These are phyloP conservation scores for Solanum clarkiae DNA, from an alignment of 257 asterid genomes.

Conservation along the genomic window DNA sequence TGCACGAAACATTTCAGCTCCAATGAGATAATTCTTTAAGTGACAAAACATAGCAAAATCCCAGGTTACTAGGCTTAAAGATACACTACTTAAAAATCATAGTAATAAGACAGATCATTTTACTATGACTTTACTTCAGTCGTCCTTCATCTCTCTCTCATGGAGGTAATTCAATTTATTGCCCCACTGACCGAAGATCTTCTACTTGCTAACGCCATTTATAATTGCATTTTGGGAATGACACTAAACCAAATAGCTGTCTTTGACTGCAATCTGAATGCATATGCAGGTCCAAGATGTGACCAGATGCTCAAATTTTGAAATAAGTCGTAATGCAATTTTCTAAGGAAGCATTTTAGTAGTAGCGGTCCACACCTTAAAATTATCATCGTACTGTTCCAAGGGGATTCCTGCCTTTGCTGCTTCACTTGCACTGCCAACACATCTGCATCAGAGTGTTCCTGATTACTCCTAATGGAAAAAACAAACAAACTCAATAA, in stretches of 20 bases:
- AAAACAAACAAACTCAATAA: background rate
- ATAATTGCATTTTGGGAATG: background rate
- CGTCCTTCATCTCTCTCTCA: background rate
- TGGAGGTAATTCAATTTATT: background rate
- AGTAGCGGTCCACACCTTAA: slow-evolving; percentile 22
- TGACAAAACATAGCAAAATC: background rate
- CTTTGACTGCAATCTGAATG: background rate
- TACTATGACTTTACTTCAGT: background rate
- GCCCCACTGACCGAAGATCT: background rate
- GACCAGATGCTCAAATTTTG: background rate
- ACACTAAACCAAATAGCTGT: background rate
- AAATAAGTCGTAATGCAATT: background rate
- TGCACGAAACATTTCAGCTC: background rate
- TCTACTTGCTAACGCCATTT: background rate
- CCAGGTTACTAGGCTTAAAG: background rate
- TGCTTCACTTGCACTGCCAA: slow-evolving; percentile 74
- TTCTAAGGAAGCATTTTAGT: background rate
- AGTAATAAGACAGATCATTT: background rate
- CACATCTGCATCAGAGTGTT: slow-evolving; percentile 46
- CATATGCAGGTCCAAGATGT: background rate
- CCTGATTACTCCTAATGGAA: slow-evolving; percentile 18
- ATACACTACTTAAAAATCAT: background rate
- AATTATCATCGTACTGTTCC: slow-evolving; percentile 36
- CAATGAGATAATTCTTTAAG: background rate
- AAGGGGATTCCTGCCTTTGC: slow-evolving; percentile 75